phyloP scores from a whole-genome alignment of 345 rosid genomes.

The Gynandropsis gynandra region DNA sequence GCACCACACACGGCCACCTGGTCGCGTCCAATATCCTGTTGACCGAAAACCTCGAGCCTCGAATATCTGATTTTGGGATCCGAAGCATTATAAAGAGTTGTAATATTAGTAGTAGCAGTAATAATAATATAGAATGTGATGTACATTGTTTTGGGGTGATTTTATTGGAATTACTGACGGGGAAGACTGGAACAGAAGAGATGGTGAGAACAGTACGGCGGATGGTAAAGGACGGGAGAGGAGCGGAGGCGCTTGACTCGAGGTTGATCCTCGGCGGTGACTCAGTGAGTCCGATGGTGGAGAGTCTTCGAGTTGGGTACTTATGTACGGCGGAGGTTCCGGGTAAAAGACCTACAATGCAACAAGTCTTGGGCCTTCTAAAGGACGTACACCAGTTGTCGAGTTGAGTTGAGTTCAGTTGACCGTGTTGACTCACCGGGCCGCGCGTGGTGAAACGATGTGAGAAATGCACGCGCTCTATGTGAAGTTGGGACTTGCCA shows the following conservation, averaged over 20 bases:
- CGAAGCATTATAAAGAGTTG: slow-evolving; percentile 22
- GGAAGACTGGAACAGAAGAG: slow-evolving; percentile 50
- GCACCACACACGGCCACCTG: slow-evolving; percentile 72
- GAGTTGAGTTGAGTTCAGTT: slow-evolving; percentile 13
- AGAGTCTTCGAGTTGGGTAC: slow-evolving; percentile 71
- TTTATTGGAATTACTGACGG: slow-evolving; percentile 67
- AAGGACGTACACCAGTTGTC: slow-evolving; percentile 56
- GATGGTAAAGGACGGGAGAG: slow-evolving; percentile 60
- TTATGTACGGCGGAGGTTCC: slow-evolving; percentile 79
- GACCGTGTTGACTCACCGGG: not conserved
- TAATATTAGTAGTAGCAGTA: not conserved
- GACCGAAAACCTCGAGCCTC: slow-evolving; percentile 60
- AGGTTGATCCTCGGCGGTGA: slow-evolving; percentile 47
- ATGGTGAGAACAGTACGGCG: slow-evolving; percentile 46
- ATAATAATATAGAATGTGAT: slow-evolving; percentile 36
- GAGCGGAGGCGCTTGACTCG: slow-evolving; percentile 52
- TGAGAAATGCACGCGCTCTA: too few relatives aligned
- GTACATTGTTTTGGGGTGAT: slow-evolving; percentile 67
- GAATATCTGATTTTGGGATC: slow-evolving; percentile 70
- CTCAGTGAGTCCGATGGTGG: slow-evolving; percentile 63
- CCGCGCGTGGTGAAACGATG: too few relatives aligned
- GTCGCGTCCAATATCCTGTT: slow-evolving; percentile 74
- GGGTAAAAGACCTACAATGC: slow-evolving; percentile 82
- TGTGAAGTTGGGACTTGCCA: too few relatives aligned
- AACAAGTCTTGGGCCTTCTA: slow-evolving; percentile 78